Evolutionary conservation across 192 early-diverging fungal species (phyloP), one percentile per base, ranked within the genome.

Genomic region (Coemansia sp.): DNA sequence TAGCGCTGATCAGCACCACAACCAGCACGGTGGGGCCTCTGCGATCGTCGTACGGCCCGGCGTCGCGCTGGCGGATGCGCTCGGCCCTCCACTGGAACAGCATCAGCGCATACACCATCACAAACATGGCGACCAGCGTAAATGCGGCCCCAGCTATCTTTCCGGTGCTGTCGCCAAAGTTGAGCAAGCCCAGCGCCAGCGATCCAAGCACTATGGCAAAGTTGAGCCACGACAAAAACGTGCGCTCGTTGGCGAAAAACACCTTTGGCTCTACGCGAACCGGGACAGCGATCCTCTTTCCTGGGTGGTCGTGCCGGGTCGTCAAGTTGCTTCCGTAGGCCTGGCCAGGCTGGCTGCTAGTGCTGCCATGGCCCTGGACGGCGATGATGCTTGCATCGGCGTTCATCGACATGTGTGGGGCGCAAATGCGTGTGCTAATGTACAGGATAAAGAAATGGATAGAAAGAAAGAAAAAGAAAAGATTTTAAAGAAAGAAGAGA

Each of bases 181-280:
- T 94, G 48, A 94, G 72, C 58, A 94, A 68, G 1, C 91, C 90
- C 45, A 94, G 85, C n/a, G 90, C 90, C 28, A 94, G 81, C 22
- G 89, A 89, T 12, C 90, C 91, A 43, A 94, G 74, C 12, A 94
- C 84, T 39, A 91, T 89, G 8, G 91, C 86, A 77, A 95, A 93
- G 70, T 92, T 91, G 48, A 95, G 84, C 94, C 94, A 97, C 4
- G 94, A 90, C 48, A 96, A 80, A 63, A 96, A 95, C 2, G 95
- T 97, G 20, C 95, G 87, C 80, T 97, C 95, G 73, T 97, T 97
- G 37, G 94, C 94, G 78, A 97, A 96, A 74, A 95, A 96, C 12
- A 96, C 91, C 68, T 97, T 97, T 64, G 93, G 93, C 51, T 95
- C 92, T n/a, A 94, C 86, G 7, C 91, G 87, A 37, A 90, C 85